Conservation (phyloP, 179 eudicot genomes). For the Beta corolliflora region DNA sequence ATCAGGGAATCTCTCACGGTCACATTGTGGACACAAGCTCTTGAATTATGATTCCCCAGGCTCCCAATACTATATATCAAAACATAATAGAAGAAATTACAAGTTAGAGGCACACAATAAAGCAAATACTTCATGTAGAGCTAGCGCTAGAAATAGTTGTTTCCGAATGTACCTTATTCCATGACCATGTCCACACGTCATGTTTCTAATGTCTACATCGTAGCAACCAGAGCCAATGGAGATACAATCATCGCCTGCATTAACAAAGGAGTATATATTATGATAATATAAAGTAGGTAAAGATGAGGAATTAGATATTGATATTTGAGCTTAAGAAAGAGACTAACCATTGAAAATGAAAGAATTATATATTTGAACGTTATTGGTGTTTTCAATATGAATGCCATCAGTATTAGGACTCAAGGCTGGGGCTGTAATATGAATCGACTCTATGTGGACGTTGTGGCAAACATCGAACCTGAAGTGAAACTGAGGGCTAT, state of each 20-base stretch:
- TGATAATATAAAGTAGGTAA: not conserved
- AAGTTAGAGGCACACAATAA: no score
- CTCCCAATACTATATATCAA: slow-evolving; percentile 67
- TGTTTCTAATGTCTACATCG: slow-evolving; percentile 76
- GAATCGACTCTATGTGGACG: slow-evolving; percentile 64
- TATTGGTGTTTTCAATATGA: slow-evolving; percentile 75
- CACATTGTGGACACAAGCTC: slow-evolving; percentile 73
- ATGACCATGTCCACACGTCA: slow-evolving; percentile 83
- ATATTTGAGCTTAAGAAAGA: not conserved
- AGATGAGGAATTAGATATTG: not conserved
- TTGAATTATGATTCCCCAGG: slow-evolving; percentile 65
- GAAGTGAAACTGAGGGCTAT: slow-evolving; percentile 81
- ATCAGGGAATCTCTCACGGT: slow-evolving; percentile 70
- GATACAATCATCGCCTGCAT: slow-evolving; percentile 85
- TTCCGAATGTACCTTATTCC: slow-evolving; percentile 70
- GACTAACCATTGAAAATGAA: slow-evolving; percentile 68
- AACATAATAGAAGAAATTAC: not conserved
- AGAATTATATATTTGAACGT: slow-evolving; percentile 69
- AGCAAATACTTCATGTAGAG: no score
- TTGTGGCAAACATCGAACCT: slow-evolving; percentile 68
- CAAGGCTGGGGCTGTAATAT: slow-evolving; percentile 62
- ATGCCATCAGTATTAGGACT: slow-evolving; percentile 96
- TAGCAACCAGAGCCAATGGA: slow-evolving; percentile 85
- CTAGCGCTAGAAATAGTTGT: no score
- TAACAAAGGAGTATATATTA: not conserved